These are phyloP conservation scores for Zizania palustris DNA, from an alignment of 202 grass and related monocot genomes.

Conservation along the genomic window DNA sequence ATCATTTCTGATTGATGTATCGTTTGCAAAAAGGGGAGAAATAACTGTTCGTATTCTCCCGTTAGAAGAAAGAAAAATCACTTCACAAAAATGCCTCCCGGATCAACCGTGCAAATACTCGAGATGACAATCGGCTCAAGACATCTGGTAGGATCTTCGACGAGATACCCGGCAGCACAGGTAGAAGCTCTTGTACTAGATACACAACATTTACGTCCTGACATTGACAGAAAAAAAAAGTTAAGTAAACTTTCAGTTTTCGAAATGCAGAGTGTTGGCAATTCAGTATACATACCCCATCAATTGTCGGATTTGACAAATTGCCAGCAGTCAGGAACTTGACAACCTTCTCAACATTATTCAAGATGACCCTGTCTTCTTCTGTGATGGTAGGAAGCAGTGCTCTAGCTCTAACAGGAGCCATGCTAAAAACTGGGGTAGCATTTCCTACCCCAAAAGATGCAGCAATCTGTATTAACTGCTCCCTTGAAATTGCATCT, in stretches of 20 bases:
- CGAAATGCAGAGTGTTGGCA: not conserved
- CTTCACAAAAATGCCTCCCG: conserved; percentile 84
- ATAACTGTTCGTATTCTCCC: conserved; percentile 24
- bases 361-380: conserved; percentile 90
- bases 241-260: conserved; percentile 24
- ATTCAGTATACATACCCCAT: conserved; percentile 52
- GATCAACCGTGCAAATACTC: conserved; percentile 79
- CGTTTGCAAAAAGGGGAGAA: conserved; percentile 16
- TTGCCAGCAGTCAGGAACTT: conserved; percentile 84
- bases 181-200: conserved; percentile 80
- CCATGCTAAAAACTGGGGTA: conserved; percentile 83
- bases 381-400: conserved; percentile 87
- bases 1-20: not conserved
- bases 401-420: conserved; percentile 60
- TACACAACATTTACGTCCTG: conserved; percentile 72
- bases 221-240: conserved; percentile 9
- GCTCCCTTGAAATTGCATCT: conserved; percentile 92
- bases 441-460: conserved; percentile 65
- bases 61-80: conserved; percentile 23
- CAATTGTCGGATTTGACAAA: conserved; percentile 38
- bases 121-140: conserved; percentile 72
- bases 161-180: conserved; percentile 81
- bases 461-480: conserved; percentile 70
- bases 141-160: conserved; percentile 84
- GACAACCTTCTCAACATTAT: conserved; percentile 89